Evolutionary conservation across 2,329 filamentous ascomycete genomes (phyloP).

Genomic region (Xylaria sp.): DNA sequence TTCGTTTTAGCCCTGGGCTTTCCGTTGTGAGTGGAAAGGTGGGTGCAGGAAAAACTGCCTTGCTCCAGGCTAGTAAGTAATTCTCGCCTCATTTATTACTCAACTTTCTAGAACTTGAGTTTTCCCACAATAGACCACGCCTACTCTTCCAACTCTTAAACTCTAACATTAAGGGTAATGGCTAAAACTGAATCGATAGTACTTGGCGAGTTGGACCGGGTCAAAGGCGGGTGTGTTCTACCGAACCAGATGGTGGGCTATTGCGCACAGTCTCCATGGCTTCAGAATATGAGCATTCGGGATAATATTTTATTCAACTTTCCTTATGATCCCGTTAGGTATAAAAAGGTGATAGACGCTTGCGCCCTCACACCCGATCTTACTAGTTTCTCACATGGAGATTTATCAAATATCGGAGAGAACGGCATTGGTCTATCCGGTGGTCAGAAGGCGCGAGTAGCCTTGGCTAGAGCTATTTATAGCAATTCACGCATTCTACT

Average conservation of each 20-base stretch:
- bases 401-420: conserved; percentile 69
- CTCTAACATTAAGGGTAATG: not conserved
- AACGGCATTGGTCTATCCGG: conserved; percentile 72
- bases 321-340: conserved; percentile 64
- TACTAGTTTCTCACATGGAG: conserved; percentile 65
- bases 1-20: conserved; percentile 62
- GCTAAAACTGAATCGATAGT: conserved; percentile 45
- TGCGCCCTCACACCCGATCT: conserved; percentile 69
- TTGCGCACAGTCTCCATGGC: conserved; percentile 71
- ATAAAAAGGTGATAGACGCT: conserved; percentile 69
- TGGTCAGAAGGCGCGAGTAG: conserved; percentile 71
- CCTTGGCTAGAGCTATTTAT: conserved; percentile 71
- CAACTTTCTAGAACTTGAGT: not conserved
- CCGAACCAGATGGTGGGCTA: conserved; percentile 65
- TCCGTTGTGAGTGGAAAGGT: conserved; percentile 69
- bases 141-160: not conserved
- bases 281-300: conserved; percentile 73
- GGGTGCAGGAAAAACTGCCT: conserved; percentile 70
- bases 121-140: not conserved
- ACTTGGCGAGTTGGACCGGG: conserved; percentile 74
- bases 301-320: conserved; percentile 74
- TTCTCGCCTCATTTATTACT: not conserved
- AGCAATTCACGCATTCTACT: conserved; percentile 67
- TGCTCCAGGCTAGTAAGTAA: conserved; percentile 61
- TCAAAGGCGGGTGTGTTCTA: conserved; percentile 60